Percentiles rank a stretch among this genome's conserved stretches.
Evolutionary conservation across 2,329 filamentous ascomycete genomes (phyloP).

Genomic region (Taxawa tesnikishii): DNA sequence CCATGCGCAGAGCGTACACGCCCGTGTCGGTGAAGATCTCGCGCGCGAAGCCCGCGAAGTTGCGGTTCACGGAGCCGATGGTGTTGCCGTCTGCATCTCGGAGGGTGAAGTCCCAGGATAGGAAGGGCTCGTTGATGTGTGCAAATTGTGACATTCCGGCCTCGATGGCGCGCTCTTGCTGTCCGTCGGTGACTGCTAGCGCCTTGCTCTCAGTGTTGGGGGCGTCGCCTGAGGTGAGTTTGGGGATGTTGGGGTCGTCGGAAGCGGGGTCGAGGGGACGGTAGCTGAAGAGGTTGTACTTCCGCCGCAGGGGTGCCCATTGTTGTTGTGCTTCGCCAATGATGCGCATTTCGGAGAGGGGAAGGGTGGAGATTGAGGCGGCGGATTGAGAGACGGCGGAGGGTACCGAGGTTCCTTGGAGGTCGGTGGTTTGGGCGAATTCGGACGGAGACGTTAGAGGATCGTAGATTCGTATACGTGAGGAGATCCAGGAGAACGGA

Average conservation of each 20-base stretch:
- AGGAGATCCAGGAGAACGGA: slow-evolving; percentile 53
- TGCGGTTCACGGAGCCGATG: slow-evolving; percentile 51
- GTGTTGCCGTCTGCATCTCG: slow-evolving; percentile 35
- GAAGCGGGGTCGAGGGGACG: slow-evolving; percentile 27
- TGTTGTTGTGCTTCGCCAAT: slow-evolving; percentile 52
- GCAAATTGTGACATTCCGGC: slow-evolving; percentile 48
- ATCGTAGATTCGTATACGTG: slow-evolving; percentile 44
- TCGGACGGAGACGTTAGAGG: slow-evolving; percentile 16
- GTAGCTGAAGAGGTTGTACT: slow-evolving; percentile 54
- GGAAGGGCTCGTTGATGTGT: slow-evolving; percentile 48
- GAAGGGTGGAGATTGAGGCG: slow-evolving; percentile 30
- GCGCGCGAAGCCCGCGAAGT: slow-evolving; percentile 49
- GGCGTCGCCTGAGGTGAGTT: slow-evolving; percentile 30
- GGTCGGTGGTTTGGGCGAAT: slow-evolving; percentile 20
- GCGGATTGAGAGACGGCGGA: slow-evolving; percentile 30
- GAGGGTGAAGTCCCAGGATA: slow-evolving; percentile 54
- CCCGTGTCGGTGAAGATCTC: slow-evolving; percentile 56
- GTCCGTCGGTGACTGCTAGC: slow-evolving; percentile 24
- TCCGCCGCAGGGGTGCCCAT: slow-evolving; percentile 49
- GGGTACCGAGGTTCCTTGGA: slow-evolving; percentile 31
- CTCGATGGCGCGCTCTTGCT: slow-evolving; percentile 17
- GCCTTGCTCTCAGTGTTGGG: slow-evolving; percentile 38
- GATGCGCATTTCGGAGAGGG: slow-evolving; percentile 46
- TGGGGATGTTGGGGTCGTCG: slow-evolving; percentile 15
- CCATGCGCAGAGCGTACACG: slow-evolving; percentile 53